Base-by-base conservation (phyloP, 75 land plant genomes). In the Picea sitchensis region DNA sequence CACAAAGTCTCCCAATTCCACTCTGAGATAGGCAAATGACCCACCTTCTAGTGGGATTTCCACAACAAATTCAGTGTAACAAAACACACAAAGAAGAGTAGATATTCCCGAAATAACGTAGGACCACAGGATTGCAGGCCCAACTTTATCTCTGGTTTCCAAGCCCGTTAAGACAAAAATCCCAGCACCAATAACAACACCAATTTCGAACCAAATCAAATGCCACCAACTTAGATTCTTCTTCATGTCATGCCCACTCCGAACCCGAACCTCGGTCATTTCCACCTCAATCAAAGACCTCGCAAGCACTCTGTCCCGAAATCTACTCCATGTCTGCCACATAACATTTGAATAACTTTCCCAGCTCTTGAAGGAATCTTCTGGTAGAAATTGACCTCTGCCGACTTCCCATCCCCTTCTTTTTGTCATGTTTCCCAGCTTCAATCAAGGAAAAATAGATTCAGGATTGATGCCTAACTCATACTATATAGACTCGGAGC, bases 111-210 rank as follows among this genome's bases (percentile, higher is more conserved):
- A n/a, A n/a, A n/a, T n/a, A 51, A 80, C 81, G 72, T 81, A 94
- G 51, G 91, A 90, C 26, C 92, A 5, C 3, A 90, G 78, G 58
- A 90, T 84, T 21, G 93, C 91, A 1, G 91, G 92, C 34, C 94
- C 94, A 14, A 92, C 83, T 14, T 47, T 41, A 0, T 79, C 31
- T 13, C 74, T 38, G 2, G 91, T 86, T 47, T 85, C 91, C 47
- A 65, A 79, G 17, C 97, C 94, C 0, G 97, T 92, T 79, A 94
- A 86, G 30, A 94, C 97, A 73, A 94, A 94, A 18, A 92, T 87
- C 0, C 97, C 97, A 13, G 97, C 87, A 17, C 97, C 97, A 57
- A 94, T 86, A 72, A 94, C 92, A 17, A 92, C 91, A 0, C 97
- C 94, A 13, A 94, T 79, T 1, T 87, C 90, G 73, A 92, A 86